Evolutionary conservation across 140 eudicot species (phyloP), one percentile per base, ranked within the genome.

Genomic region (Bidens hawaiensis): DNA sequence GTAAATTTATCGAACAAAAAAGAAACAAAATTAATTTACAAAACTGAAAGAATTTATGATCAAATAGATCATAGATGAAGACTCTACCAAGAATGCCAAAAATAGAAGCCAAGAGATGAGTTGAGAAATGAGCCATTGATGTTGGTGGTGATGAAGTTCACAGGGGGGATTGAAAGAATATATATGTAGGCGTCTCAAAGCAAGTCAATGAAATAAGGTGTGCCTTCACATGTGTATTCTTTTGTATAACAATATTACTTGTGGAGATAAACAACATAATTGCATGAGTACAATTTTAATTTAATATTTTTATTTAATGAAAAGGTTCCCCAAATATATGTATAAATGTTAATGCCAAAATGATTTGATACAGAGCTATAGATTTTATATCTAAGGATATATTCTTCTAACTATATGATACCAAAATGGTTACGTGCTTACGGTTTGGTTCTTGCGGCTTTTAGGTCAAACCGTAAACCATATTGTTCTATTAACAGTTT

Each of bases 31-130:
- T n/a, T n/a, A n/a, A n/a, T n/a, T n/a, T n/a, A n/a, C n/a, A n/a
- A n/a, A n/a, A n/a, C n/a, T 46, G 4, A 46, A 21, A 9, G 50
- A 60, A 65, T 1, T 53, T 40, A 7, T 51, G 3, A n/a, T n/a
- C n/a, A 12, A 11, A 10, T 25, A 28, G 2, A n/a, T 45, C 24
- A 34, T 25, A 26, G 53, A 65, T 33, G 47, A 40, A 21, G 22
- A 48, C 68, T 7, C 1, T 48, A 82, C 89, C 89, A 69, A 76
- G 80, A 68, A 82, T 64, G 60, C 89, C 89, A 60, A 76, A 82
- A 17, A 48, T 18, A 69, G 56, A 59, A 51, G 89, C 58, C 53
- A 76, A 31, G 25, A 75, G 69, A 67, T 62, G 69, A 54, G 60
- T 2, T 42, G 21, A 21, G 24, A 65, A 5, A n/a, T n/a, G n/a